These are phyloP conservation scores for Herpetospermum pedunculosum DNA, from an alignment of 306 rosid genomes.

Conservation along the genomic window DNA sequence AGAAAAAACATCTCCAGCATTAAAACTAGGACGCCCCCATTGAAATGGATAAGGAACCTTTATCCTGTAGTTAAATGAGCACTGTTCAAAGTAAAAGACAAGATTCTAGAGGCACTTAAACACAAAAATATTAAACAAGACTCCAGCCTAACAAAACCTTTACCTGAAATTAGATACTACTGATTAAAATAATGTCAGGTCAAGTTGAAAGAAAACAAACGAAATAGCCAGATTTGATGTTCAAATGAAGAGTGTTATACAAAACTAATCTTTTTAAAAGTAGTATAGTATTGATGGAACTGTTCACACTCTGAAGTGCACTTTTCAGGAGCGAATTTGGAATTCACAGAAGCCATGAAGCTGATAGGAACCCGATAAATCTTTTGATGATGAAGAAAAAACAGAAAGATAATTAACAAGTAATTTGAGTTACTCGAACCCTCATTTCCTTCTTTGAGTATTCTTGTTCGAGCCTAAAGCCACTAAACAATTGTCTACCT, in stretches of 20 bases:
- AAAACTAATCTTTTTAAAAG: background rate
- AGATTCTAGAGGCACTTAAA: background rate
- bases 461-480: too few species aligned
- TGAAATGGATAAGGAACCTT: constrained; percentile 89
- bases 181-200: background rate
- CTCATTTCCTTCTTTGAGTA: too few species aligned
- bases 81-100: background rate
- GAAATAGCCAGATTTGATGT: background rate
- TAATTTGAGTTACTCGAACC: background rate
- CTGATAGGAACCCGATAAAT: background rate
- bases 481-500: too few species aligned
- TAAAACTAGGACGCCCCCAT: constrained; percentile 71
- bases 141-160: background rate
- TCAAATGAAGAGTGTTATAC: background rate
- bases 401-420: background rate
- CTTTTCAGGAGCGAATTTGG: background rate
- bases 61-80: constrained; percentile 39
- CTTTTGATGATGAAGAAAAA: background rate
- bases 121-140: background rate
- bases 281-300: background rate
- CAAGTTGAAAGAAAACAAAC: background rate
- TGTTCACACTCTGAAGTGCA: background rate
- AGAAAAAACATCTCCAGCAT: constrained; percentile 62
- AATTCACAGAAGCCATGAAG: background rate
- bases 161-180: background rate